These are phyloP conservation scores for Pneumocystis wakefieldiae DNA, from an alignment of 1,139 yeast genomes.

Conservation along the genomic window DNA sequence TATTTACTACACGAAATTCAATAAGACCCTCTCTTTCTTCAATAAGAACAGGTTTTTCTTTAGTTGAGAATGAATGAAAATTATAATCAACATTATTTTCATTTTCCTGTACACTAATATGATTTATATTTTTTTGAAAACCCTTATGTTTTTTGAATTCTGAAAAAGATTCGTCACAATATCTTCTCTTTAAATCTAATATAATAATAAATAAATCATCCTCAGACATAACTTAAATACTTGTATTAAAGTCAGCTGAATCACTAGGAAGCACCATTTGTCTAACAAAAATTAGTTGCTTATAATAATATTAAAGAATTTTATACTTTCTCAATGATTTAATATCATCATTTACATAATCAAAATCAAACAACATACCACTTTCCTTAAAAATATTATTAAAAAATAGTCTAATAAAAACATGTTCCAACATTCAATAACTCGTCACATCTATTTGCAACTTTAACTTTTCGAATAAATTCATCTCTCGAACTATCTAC, in stretches of 20 bases:
- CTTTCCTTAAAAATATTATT: slow-evolving; percentile 3
- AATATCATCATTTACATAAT: slow-evolving; percentile 7
- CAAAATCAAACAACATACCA: slow-evolving; percentile 5
- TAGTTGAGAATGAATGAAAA: slow-evolving; percentile 22
- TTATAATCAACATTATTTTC: slow-evolving; percentile 21
- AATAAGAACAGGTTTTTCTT: slow-evolving; percentile 83
- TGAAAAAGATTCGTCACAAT: slow-evolving; percentile 20
- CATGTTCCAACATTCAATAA: background rate
- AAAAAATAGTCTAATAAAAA: background rate
- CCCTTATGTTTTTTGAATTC: slow-evolving; percentile 19
- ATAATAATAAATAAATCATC: background rate
- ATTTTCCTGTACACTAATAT: slow-evolving; percentile 15
- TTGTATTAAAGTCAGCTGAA: background rate
- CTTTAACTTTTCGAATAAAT: slow-evolving; percentile 3
- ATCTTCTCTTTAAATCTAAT: slow-evolving; percentile 23
- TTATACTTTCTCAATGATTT: slow-evolving; percentile 6
- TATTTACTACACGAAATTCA: slow-evolving; percentile 89
- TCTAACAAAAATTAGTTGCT: background rate
- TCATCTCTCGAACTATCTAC: background rate
- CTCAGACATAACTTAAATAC: background rate
- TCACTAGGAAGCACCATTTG: slow-evolving; percentile 1
- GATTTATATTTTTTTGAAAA: slow-evolving; percentile 13
- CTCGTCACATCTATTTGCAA: slow-evolving; percentile 9
- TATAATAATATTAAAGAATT: background rate
- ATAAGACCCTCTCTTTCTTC: slow-evolving; percentile 86